Conservation (phyloP, 202 grass and related monocot species). For the Setaria viridis region DNA sequence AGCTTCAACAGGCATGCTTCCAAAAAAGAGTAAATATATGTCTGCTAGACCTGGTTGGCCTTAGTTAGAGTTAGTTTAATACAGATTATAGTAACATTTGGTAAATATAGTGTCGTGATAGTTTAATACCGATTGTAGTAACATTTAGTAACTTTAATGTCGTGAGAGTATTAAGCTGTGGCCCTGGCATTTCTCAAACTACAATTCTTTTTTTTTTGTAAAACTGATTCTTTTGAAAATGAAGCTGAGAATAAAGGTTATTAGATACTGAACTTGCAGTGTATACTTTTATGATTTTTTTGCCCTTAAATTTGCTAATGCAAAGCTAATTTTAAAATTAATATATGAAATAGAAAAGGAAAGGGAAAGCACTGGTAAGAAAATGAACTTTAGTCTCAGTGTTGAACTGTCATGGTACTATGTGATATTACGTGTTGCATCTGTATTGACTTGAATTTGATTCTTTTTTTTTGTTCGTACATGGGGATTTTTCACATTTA, state of each 20-base stretch:
- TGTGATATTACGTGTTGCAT: not conserved
- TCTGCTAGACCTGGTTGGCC: constrained; percentile 4
- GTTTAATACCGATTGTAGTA: not conserved
- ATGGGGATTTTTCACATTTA: not conserved
- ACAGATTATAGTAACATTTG: constrained; percentile 2
- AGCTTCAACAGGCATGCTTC: constrained; percentile 8
- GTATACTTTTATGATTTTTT: constrained; percentile 4
- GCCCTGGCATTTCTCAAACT: not conserved
- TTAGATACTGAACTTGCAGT: not conserved
- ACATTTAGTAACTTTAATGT: constrained; percentile 17
- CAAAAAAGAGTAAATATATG: not conserved
- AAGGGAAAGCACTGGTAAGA: not conserved
- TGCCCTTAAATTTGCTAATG: constrained; percentile 9
- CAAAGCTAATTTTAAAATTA: constrained; percentile 15
- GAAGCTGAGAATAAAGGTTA: constrained; percentile 4
- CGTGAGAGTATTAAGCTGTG: constrained; percentile 5
- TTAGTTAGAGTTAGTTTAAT: not conserved
- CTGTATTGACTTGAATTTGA: constrained; percentile 1
- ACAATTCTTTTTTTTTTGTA: not conserved
- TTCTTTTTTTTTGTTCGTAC: not conserved
- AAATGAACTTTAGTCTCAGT: constrained; percentile 9
- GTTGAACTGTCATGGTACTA: not conserved
- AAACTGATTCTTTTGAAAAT: not conserved
- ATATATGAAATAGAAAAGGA: not conserved
- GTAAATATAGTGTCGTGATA: not conserved